phyloP scores from a whole-genome alignment of 31 red algal species.

The Odonthalia washingtoniensis region DNA sequence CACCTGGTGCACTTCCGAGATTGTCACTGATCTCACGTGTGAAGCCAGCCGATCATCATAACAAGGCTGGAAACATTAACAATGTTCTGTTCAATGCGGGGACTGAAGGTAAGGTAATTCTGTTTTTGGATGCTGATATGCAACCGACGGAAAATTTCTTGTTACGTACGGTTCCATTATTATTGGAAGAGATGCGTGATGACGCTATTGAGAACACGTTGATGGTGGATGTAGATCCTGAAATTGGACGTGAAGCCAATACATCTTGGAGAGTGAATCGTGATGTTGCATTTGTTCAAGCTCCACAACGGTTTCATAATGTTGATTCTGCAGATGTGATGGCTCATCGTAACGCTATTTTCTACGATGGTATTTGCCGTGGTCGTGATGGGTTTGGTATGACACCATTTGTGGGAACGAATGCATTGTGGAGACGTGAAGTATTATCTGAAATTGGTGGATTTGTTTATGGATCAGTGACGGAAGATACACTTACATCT shows the following conservation, averaged over 20 bases:
- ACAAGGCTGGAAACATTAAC: too few relatives aligned
- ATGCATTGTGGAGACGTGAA: slow-evolving; percentile 81
- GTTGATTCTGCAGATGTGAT: slow-evolving; percentile 64
- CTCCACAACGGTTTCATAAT: slow-evolving; percentile 81
- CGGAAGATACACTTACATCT: slow-evolving; percentile 83
- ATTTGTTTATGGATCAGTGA: slow-evolving; percentile 85
- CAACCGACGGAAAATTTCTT: slow-evolving; percentile 72
- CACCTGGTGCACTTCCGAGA: slow-evolving; percentile 70
- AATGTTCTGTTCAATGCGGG: slow-evolving; percentile 73
- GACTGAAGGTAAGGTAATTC: slow-evolving; percentile 76
- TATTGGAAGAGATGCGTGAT: slow-evolving; percentile 73
- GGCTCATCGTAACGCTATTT: slow-evolving; percentile 83
- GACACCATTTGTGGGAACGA: slow-evolving; percentile 83
- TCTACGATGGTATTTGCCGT: slow-evolving; percentile 80
- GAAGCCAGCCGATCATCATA: slow-evolving; percentile 82
- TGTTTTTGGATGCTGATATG: slow-evolving; percentile 86
- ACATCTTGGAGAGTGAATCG: slow-evolving; percentile 77
- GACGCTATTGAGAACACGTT: slow-evolving; percentile 65
- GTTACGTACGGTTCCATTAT: slow-evolving; percentile 68
- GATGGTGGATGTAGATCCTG: slow-evolving; percentile 67
- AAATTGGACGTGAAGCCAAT: slow-evolving; percentile 64
- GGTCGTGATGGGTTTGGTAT: too few relatives aligned
- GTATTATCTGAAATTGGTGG: slow-evolving; percentile 77
- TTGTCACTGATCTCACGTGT: slow-evolving; percentile 68
- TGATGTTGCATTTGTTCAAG: slow-evolving; percentile 79